Conservation (phyloP, 192 early-diverging fungal species). For the Coemansia sp. region DNA sequence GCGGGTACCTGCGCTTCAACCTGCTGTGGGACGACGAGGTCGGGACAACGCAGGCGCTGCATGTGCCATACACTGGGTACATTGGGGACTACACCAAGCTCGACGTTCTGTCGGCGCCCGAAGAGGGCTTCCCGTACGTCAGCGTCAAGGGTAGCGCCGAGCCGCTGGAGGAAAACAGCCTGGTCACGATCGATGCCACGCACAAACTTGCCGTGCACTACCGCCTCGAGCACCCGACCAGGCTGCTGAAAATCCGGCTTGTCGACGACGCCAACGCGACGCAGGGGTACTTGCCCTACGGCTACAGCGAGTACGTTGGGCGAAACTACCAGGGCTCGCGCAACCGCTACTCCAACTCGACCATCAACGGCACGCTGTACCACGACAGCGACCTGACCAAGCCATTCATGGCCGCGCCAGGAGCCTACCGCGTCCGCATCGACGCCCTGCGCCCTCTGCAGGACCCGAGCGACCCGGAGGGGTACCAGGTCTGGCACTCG, state of each 20-base stretch:
- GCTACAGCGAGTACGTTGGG: conserved; percentile 45
- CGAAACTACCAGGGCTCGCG: conserved; percentile 45
- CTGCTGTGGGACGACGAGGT: conserved; percentile 43
- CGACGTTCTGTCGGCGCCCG: conserved; percentile 35
- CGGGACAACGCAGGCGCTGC: conserved; percentile 36
- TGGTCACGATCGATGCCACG: conserved; percentile 27
- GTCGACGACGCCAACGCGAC: conserved; percentile 38
- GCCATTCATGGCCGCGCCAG: conserved; percentile 15
- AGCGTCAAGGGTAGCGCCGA: conserved; percentile 35
- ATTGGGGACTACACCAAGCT: conserved; percentile 46
- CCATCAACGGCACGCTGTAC: conserved; percentile 48
- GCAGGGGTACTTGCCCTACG: conserved; percentile 41
- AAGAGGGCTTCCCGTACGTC: conserved; percentile 38
- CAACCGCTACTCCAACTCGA: conserved; percentile 43
- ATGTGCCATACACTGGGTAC: conserved; percentile 47
- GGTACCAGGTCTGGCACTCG: conserved; percentile 48
- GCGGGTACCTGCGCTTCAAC: conserved; percentile 46
- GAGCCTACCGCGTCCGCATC: conserved; percentile 43
- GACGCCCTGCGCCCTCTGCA: conserved; percentile 46
- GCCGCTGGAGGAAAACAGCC: conserved; percentile 19
- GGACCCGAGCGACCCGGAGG: conserved; percentile 33
- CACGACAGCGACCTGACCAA: conserved; percentile 36
- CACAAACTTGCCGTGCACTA: conserved; percentile 41
- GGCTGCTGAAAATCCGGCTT: conserved; percentile 42
- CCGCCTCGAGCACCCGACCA: conserved; percentile 47